phyloP scores from a whole-genome alignment of 176 grass and related monocot species.

The Bromus sterilis region DNA sequence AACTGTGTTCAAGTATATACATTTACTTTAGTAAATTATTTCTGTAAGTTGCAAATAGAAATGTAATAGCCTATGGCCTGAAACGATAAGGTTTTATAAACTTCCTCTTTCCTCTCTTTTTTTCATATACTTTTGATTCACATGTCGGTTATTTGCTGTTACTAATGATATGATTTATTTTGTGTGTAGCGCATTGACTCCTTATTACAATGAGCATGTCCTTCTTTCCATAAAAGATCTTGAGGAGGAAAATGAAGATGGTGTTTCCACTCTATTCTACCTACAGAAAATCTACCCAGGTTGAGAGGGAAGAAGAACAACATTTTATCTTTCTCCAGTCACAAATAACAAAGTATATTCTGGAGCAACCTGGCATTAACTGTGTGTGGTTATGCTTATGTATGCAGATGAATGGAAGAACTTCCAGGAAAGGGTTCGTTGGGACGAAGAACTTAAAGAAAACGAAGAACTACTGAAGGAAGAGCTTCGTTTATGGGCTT shows the following conservation, averaged over 20 bases:
- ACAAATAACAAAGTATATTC: not conserved
- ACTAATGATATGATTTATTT: slow-evolving; percentile 1
- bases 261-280: slow-evolving; percentile 92
- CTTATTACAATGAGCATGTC: slow-evolving; percentile 76
- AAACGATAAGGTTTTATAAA: not conserved
- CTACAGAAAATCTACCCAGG: slow-evolving; percentile 97
- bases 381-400: slow-evolving; percentile 15
- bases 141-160: slow-evolving; percentile 9
- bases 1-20: slow-evolving; percentile 14
- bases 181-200: slow-evolving; percentile 66
- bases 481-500: slow-evolving; percentile 78
- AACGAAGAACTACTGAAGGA: slow-evolving; percentile 40
- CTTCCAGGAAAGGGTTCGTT: slow-evolving; percentile 55
- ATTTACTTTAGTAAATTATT: not conserved
- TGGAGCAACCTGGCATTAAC: not conserved
- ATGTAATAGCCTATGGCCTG: not conserved
- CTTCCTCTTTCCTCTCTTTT: not conserved
- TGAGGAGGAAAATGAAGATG: slow-evolving; percentile 82
- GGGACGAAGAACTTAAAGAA: slow-evolving; percentile 54
- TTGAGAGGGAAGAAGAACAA: slow-evolving; percentile 12
- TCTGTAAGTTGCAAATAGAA: slow-evolving; percentile 2
- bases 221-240: slow-evolving; percentile 73
- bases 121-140: slow-evolving; percentile 5
- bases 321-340: not conserved
- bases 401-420: slow-evolving; percentile 83